A percentile compares a stretch with the other conserved stretches of the same genome.
Evolutionary conservation across 306 rosid genomes (phyloP).

Genomic region (Fragaria vesca): DNA sequence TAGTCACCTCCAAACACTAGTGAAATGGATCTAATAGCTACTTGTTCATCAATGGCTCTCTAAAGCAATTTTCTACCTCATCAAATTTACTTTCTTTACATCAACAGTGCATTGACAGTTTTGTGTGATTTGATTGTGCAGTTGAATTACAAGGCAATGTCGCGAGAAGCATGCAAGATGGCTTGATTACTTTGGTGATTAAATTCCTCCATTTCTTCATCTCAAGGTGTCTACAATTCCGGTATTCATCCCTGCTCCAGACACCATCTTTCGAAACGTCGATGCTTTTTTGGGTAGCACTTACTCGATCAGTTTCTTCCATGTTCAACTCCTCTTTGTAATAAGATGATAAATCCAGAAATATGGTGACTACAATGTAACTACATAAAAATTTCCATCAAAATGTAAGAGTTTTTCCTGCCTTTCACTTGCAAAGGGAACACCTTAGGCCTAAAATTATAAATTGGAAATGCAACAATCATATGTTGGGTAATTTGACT

Average conservation of each 20-base stretch:
- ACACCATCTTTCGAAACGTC: slow-evolving; percentile 15
- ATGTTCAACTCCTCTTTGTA: slow-evolving; percentile 7
- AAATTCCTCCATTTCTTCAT: slow-evolving; percentile 33
- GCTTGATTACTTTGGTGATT: slow-evolving; percentile 20
- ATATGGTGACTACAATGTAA: neutral
- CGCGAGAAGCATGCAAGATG: slow-evolving; percentile 19
- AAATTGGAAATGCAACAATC: neutral
- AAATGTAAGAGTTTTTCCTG: neutral
- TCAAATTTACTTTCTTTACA: neutral
- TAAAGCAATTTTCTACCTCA: neutral
- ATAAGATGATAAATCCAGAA: neutral
- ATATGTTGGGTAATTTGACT: neutral
- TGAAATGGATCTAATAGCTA: neutral
- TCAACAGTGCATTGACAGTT: neutral
- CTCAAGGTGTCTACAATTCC: slow-evolving; percentile 35
- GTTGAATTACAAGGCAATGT: slow-evolving; percentile 18
- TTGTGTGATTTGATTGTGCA: slow-evolving; percentile 15
- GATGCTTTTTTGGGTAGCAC: slow-evolving; percentile 24
- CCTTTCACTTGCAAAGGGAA: too few relatives aligned
- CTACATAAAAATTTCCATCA: neutral
- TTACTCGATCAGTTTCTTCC: slow-evolving; percentile 26
- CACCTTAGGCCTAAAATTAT: neutral
- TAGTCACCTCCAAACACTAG: neutral
- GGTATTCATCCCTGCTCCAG: slow-evolving; percentile 10
- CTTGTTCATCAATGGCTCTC: neutral